Base-by-base conservation (phyloP, 192 early-diverging fungal species). In the Coemansia sp. region DNA sequence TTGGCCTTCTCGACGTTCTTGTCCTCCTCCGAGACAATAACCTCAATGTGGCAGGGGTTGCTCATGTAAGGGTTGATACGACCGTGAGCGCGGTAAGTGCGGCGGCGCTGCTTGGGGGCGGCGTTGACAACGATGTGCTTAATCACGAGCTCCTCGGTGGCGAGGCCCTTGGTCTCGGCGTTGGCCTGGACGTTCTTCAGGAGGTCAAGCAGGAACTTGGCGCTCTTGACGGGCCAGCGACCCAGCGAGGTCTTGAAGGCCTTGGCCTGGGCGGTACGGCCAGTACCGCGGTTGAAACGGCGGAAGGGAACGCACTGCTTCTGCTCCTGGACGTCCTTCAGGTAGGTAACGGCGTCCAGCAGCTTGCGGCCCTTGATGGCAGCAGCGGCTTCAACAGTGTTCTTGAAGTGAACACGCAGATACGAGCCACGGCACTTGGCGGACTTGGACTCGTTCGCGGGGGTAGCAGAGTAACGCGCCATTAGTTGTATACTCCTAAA, bases 51-150 rank as follows among this genome's bases (percentile, higher is more conserved):
- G 82, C 91, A 95, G 43, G 94, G 95, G 84, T 87, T 87, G 82
- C 83, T 85, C 92, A 92, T 90, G 92, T 93, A 98, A 62, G 93
- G 79, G 85, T 90, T 90, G 78, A 94, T 94, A 74, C 93, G 89
- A 88, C 96, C 96, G 87, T 98, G 96, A 70, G 95, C 96, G 87
- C 96, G 92, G 91, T 90, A 97, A 35, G 93, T 97, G 75, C 96
- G 84, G 72, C 96, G 90, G 67, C 96, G 92, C 81, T 93, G 91
- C 85, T 95, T 95, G 73, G 92, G 92, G 65, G 96, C 96, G 78
- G 93, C 91, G 88, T 98, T 97, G 82, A 98, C 95, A 85, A 94
- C 87, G 66, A 98, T 91, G 90, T 95, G 90, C 85, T 89, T 88
- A 75, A 98, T 85, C 60, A 91, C 85, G 59, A 95, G 85, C 72